phyloP scores from a whole-genome alignment of 2,329 filamentous ascomycete species.

The Calcarisporium arbuscula region DNA sequence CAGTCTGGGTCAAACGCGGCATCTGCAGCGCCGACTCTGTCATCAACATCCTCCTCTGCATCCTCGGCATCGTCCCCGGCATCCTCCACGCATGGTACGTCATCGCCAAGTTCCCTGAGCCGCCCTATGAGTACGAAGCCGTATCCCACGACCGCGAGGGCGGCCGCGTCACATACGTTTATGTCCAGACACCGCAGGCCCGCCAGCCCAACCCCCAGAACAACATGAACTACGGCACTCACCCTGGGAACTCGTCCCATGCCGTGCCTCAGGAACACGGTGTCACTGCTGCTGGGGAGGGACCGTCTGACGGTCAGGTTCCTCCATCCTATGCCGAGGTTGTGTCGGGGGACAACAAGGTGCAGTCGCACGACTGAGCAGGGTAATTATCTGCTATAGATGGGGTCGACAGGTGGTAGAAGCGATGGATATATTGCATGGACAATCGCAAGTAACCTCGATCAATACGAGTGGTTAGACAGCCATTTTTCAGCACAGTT shows the following conservation, averaged over 20 bases:
- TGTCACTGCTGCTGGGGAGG: slow-evolving; percentile 31
- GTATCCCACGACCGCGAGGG: slow-evolving; percentile 41
- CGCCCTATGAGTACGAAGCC: slow-evolving; percentile 62
- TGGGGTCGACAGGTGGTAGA: background rate
- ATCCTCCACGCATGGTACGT: slow-evolving; percentile 98
- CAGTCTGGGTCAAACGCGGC: slow-evolving; percentile 95
- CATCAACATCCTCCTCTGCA: slow-evolving; percentile 89
- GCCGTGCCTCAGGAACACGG: slow-evolving; percentile 24
- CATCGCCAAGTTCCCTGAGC: slow-evolving; percentile 81
- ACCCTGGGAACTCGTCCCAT: slow-evolving; percentile 6
- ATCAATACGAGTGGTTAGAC: no score
- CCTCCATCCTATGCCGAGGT: slow-evolving; percentile 90
- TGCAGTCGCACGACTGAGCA: slow-evolving; percentile 51
- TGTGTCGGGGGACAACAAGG: slow-evolving; percentile 83
- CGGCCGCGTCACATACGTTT: slow-evolving; percentile 69
- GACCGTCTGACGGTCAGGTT: slow-evolving; percentile 35
- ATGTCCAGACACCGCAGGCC: slow-evolving; percentile 49
- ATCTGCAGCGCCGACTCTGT: slow-evolving; percentile 87
- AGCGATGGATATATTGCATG: background rate
- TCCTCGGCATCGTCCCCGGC: slow-evolving; percentile 74
- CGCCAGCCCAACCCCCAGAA: slow-evolving; percentile 21
- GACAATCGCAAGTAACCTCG: background rate
- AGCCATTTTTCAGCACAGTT: no score
- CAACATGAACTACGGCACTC: slow-evolving; percentile 15
- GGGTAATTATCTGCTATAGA: background rate